These are phyloP conservation scores for Pestalotiopsis sp. DNA, from an alignment of 2,329 filamentous ascomycete genomes.

Conservation along the genomic window DNA sequence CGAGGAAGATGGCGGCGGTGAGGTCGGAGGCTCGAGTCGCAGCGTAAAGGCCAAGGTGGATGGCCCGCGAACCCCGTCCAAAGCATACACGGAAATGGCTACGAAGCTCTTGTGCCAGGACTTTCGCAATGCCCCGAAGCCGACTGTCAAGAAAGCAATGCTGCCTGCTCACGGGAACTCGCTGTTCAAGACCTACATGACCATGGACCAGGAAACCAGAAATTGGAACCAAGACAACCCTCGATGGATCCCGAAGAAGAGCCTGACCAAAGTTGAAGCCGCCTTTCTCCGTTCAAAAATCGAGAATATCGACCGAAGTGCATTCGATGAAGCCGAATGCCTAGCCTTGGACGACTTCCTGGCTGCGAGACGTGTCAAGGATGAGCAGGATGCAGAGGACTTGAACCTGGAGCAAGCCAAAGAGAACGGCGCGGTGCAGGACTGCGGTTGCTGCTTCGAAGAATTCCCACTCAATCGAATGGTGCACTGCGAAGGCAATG, in stretches of 20 bases:
- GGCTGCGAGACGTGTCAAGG: constrained; percentile 35
- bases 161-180: constrained; percentile 26
- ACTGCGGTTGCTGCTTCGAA: constrained; percentile 75
- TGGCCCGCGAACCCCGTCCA: constrained; percentile 2
- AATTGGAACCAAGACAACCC: constrained; percentile 19
- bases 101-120: constrained; percentile 34
- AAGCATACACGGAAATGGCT: constrained; percentile 21
- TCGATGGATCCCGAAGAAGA: constrained; percentile 33
- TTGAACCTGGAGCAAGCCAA: constrained; percentile 44
- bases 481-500: constrained; percentile 64
- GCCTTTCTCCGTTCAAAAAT: constrained; percentile 22
- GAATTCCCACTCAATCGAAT: constrained; percentile 69
- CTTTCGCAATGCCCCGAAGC: constrained; percentile 34
- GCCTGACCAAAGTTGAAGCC: constrained; percentile 17
- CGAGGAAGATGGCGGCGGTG: constrained; percentile 17
- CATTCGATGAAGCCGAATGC: constrained; percentile 19
- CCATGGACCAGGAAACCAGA: constrained; percentile 30
- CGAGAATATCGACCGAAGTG: constrained; percentile 21
- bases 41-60: constrained; percentile 22
- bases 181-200: constrained; percentile 38
- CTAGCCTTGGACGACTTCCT: constrained; percentile 41
- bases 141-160: constrained; percentile 25
- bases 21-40: constrained; percentile 12
- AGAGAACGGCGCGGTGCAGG: constrained; percentile 55
- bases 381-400: constrained; percentile 26